A percentile compares a stretch with the other conserved stretches of the same genome.
Conservation (phyloP, 192 early-diverging fungal genomes). For the Coemansia sp. region DNA sequence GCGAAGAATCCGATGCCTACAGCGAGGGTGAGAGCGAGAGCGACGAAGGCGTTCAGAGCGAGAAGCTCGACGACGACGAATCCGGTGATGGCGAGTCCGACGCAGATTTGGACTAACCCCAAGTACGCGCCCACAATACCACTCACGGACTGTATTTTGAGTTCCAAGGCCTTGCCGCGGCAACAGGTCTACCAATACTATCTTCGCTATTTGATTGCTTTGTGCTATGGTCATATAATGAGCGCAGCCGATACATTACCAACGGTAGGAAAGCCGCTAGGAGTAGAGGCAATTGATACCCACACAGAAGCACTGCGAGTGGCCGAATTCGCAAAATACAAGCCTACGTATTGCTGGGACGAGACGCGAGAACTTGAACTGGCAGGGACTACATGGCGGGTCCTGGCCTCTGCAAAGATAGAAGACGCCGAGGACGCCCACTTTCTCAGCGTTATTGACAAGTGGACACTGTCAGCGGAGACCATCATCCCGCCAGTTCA, state of each 20-base stretch:
- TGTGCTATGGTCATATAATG: neutral
- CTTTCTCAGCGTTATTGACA: constrained; percentile 48
- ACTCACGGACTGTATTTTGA: neutral
- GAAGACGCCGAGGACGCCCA: constrained; percentile 31
- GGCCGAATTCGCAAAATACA: constrained; percentile 44
- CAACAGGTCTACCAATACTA: neutral
- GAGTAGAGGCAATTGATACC: constrained; percentile 31
- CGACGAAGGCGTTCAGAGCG: constrained; percentile 17
- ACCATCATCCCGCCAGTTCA: constrained; percentile 62
- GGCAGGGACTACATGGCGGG: constrained; percentile 18
- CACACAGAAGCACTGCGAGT: constrained; percentile 31
- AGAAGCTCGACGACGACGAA: constrained; percentile 5
- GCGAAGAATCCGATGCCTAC: constrained; percentile 15
- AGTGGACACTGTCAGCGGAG: constrained; percentile 62
- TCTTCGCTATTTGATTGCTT: neutral
- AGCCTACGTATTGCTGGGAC: constrained; percentile 30
- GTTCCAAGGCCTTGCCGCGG: neutral
- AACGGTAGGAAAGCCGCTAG: constrained; percentile 3
- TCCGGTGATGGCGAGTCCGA: constrained; percentile 1
- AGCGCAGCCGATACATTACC: neutral
- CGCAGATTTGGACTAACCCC: neutral
- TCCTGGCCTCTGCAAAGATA: constrained; percentile 29
- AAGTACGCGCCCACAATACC: neutral
- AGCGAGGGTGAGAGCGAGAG: constrained; percentile 21
- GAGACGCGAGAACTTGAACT: constrained; percentile 5